Percentiles rank a stretch among this genome's conserved stretches.
Evolutionary conservation across 2,329 filamentous ascomycete genomes (phyloP).

Genomic region (Aspergillus fumigatiaffinis): DNA sequence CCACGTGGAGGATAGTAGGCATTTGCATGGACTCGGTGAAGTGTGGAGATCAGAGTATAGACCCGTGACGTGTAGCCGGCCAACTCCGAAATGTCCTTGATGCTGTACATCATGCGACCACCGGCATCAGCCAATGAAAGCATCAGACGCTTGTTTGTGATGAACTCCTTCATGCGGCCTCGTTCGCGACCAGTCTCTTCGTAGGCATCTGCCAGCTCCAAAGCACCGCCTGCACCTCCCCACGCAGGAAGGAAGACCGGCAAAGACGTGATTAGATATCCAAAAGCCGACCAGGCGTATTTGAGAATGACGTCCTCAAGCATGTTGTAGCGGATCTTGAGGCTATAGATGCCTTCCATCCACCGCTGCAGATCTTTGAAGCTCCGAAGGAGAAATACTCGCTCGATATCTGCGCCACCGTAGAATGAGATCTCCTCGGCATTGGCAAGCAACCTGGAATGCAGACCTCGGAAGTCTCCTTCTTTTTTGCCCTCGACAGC

Average conservation of each 20-base stretch:
- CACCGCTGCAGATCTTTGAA: conserved; percentile 90
- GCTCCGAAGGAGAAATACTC: conserved; percentile 83
- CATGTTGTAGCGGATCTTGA: conserved; percentile 98
- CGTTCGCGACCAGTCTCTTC: conserved; percentile 57
- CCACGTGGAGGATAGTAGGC: conserved; percentile 72
- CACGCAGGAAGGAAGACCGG: conserved; percentile 93
- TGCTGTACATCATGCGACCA: conserved; percentile 98
- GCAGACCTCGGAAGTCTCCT: conserved; percentile 87
- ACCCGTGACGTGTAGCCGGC: conserved; percentile 95
- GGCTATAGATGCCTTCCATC: conserved; percentile 98
- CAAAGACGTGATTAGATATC: conserved; percentile 87
- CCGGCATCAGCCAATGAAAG: conserved; percentile 93
- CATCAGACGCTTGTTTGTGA: conserved; percentile 98
- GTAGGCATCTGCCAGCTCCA: conserved; percentile 55
- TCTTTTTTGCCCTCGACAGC: conserved; percentile 93
- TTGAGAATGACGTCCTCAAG: conserved; percentile 97
- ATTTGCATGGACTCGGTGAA: conserved; percentile 88
- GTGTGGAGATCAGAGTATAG: conserved; percentile 89
- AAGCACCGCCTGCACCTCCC: conserved; percentile 74
- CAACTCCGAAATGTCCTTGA: conserved; percentile 94
- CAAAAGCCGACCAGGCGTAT: conserved; percentile 97
- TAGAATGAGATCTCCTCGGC: conserved; percentile 98
- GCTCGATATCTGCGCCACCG: conserved; percentile 90
- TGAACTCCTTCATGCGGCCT: conserved; percentile 95
- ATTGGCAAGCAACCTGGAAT: conserved; percentile 90